Conservation (phyloP, 768 basidiomycete genomes). For the Amyloporia xantha region DNA sequence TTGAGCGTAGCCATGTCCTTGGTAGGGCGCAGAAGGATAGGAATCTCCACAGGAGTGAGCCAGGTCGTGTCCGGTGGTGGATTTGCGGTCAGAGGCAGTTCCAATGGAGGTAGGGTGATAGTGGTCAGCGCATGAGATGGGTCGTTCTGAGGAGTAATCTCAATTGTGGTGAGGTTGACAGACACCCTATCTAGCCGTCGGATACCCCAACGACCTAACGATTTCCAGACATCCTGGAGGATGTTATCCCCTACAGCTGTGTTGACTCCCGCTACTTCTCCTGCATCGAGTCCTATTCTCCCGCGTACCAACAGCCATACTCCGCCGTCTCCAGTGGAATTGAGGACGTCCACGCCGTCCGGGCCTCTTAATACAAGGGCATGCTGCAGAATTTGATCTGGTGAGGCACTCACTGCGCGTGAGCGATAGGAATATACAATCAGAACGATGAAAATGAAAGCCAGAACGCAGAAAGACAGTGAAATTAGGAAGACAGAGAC, state of each 20-base stretch:
- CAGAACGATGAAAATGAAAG: conserved; percentile 38
- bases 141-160: conserved; percentile 39
- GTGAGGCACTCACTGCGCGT: conserved; percentile 42
- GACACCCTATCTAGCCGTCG: conserved; percentile 48
- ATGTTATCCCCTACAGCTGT: conserved; percentile 37
- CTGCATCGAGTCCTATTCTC: conserved; percentile 63
- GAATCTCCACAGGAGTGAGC: conserved; percentile 48
- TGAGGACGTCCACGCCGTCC: conserved; percentile 53
- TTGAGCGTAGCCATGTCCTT: conserved; percentile 40
- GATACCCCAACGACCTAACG: conserved; percentile 63
- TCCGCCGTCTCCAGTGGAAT: conserved; percentile 50
- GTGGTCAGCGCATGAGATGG: conserved; percentile 36
- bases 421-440: conserved; percentile 65
- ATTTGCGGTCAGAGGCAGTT: conserved; percentile 49
- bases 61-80: conserved; percentile 48
- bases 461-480: conserved; percentile 41
- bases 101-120: conserved; percentile 42
- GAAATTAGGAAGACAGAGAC: conserved; percentile 51
- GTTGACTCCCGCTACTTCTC: conserved; percentile 50
- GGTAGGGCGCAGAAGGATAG: conserved; percentile 48
- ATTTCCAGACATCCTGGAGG: conserved; percentile 50
- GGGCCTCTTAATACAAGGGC: conserved; percentile 56
- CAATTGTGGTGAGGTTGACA: conserved; percentile 45
- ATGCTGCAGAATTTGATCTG: conserved; percentile 51
- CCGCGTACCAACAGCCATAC: conserved; percentile 54